Evolutionary conservation across 2,329 filamentous ascomycete species (phyloP).

Genomic region (Tolypocladium guangdongense): DNA sequence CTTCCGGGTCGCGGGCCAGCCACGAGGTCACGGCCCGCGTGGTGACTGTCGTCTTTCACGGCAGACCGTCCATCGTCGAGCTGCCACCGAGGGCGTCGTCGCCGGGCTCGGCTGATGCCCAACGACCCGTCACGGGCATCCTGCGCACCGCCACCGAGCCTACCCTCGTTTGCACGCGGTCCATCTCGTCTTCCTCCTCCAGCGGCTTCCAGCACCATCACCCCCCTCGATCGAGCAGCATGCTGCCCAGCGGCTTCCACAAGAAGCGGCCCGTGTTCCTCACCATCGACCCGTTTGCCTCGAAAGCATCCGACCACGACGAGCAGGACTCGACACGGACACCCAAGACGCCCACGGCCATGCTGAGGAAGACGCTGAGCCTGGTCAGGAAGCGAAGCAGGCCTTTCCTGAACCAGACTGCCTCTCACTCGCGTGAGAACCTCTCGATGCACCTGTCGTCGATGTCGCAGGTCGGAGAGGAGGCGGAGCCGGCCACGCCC

Average conservation of each 20-base stretch:
- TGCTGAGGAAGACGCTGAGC: constrained; percentile 43
- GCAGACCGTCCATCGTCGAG: constrained; percentile 48
- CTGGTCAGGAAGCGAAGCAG: constrained; percentile 45
- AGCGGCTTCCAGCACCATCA: constrained; percentile 22
- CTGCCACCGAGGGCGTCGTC: constrained; percentile 35
- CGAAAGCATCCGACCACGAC: constrained; percentile 18
- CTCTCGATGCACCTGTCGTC: constrained; percentile 12
- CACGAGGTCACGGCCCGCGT: constrained; percentile 46
- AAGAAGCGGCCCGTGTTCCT: constrained; percentile 37
- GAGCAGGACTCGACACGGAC: constrained; percentile 21
- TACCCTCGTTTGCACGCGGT: constrained; percentile 17
- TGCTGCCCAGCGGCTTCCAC: constrained; percentile 23
- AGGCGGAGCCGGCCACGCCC: constrained; percentile 12
- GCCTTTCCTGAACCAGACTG: constrained; percentile 30
- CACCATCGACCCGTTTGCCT: constrained; percentile 41
- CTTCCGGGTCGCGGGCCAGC: constrained; percentile 24
- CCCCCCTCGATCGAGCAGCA: constrained; percentile 32
- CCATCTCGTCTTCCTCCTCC: constrained; percentile 22
- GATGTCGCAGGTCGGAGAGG: constrained; percentile 25
- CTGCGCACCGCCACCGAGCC: constrained; percentile 21
- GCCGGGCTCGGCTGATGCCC: constrained; percentile 22
- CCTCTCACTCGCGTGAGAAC: constrained; percentile 23
- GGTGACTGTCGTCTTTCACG: constrained; percentile 48
- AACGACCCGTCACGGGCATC: constrained; percentile 12
- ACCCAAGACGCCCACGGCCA: constrained; percentile 32